Evolutionary conservation across 2,329 filamentous ascomycete genomes (phyloP).

Genomic region (Escovopsis weberi): DNA sequence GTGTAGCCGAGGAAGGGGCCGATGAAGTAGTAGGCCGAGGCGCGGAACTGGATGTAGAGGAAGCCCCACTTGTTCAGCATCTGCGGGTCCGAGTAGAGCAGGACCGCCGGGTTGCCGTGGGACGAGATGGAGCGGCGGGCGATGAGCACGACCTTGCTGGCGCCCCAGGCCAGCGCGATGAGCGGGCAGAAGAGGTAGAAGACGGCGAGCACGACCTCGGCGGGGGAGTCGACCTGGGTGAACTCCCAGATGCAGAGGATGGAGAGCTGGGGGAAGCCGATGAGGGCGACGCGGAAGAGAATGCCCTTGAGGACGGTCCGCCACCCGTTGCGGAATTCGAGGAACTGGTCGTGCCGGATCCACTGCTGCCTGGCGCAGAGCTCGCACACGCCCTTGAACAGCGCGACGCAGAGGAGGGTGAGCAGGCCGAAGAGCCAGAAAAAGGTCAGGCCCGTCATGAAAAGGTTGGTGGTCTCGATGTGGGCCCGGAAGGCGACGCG

Average conservation of each 20-base stretch:
- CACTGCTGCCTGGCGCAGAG: slow-evolving; percentile 54
- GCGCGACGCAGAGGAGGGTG: slow-evolving; percentile 54
- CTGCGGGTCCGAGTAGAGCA: slow-evolving; percentile 83
- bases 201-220: slow-evolving; percentile 73
- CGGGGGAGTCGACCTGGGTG: slow-evolving; percentile 68
- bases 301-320: slow-evolving; percentile 83
- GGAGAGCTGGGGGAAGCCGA: slow-evolving; percentile 81
- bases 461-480: slow-evolving; percentile 83
- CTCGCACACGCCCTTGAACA: slow-evolving; percentile 73
- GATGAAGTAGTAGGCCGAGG: slow-evolving; percentile 90
- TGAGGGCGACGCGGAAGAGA: slow-evolving; percentile 74
- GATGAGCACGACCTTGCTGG: slow-evolving; percentile 75
- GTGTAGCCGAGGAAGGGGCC: slow-evolving; percentile 64
- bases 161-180: slow-evolving; percentile 65
- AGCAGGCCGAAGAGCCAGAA: slow-evolving; percentile 71
- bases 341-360: slow-evolving; percentile 74
- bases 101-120: slow-evolving; percentile 93
- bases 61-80: slow-evolving; percentile 96
- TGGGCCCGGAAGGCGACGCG: slow-evolving; percentile 72
- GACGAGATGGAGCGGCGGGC: slow-evolving; percentile 74
- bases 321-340: slow-evolving; percentile 90
- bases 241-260: slow-evolving; percentile 90
- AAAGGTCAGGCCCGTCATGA: slow-evolving; percentile 79
- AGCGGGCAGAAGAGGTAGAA: slow-evolving; percentile 74
- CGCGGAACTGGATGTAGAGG: slow-evolving; percentile 89